These are phyloP conservation scores for Pichia heedii DNA, from an alignment of 805 yeast species.

Conservation along the genomic window DNA sequence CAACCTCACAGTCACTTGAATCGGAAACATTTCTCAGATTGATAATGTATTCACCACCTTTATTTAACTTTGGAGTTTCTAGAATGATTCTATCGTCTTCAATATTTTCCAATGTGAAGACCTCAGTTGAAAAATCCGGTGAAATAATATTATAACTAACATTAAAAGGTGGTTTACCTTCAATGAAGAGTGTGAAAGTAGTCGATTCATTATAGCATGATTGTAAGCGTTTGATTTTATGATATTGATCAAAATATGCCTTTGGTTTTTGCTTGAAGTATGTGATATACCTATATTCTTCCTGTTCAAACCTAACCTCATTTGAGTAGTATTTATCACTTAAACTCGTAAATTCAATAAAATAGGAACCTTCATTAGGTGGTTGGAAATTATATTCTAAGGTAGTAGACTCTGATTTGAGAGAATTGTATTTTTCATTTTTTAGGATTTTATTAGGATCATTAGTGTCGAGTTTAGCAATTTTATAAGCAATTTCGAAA, in stretches of 20 bases:
- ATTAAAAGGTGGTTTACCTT: slow-evolving; percentile 75
- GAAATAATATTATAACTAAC: slow-evolving; percentile 62
- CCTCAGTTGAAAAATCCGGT: slow-evolving; percentile 36
- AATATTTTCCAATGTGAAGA: slow-evolving; percentile 35
- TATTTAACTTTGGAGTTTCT: slow-evolving; percentile 43
- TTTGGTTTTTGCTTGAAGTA: slow-evolving; percentile 65
- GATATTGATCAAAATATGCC: slow-evolving; percentile 30
- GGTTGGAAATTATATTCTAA: slow-evolving; percentile 62
- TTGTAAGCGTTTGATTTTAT: slow-evolving; percentile 14
- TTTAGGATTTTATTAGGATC: slow-evolving; percentile 17
- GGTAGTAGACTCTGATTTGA: slow-evolving; percentile 26
- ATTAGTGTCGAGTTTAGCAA: slow-evolving; percentile 43
- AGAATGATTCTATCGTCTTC: slow-evolving; percentile 31
- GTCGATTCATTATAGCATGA: slow-evolving; percentile 28
- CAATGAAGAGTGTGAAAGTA: slow-evolving; percentile 48
- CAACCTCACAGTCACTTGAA: slow-evolving; percentile 70
- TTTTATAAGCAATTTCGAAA: slow-evolving; percentile 54
- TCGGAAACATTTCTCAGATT: slow-evolving; percentile 61
- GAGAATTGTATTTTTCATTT: slow-evolving; percentile 19
- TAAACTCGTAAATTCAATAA: slow-evolving; percentile 57
- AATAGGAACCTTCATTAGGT: slow-evolving; percentile 69
- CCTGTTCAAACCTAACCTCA: slow-evolving; percentile 23
- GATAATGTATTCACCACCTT: slow-evolving; percentile 69
- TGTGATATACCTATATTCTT: slow-evolving; percentile 50
- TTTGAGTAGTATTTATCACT: slow-evolving; percentile 52